Evolutionary conservation across 352 stramenopile genomes (phyloP).

Genomic region (Globisporangium rhizosaccharum): DNA sequence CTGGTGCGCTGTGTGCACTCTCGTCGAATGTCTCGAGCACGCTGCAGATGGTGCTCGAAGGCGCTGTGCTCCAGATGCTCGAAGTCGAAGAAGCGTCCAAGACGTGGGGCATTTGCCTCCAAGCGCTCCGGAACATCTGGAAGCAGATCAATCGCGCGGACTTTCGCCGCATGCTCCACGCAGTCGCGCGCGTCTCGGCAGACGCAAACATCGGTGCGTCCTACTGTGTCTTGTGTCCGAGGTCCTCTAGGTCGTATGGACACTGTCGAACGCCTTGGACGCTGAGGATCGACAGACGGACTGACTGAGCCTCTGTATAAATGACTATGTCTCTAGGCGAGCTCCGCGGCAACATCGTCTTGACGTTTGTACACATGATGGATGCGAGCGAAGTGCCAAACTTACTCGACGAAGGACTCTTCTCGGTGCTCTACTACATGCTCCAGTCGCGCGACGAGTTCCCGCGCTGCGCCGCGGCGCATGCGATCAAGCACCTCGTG

Average conservation of each 20-base stretch:
- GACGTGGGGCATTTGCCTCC: slow-evolving; percentile 77
- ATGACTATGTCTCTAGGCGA: slow-evolving; percentile 32
- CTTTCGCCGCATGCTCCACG: slow-evolving; percentile 83
- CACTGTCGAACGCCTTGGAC: background rate
- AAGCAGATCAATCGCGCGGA: slow-evolving; percentile 84
- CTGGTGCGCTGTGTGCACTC: slow-evolving; percentile 71
- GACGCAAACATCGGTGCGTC: slow-evolving; percentile 52
- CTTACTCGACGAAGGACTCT: slow-evolving; percentile 69
- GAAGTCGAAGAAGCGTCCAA: slow-evolving; percentile 73
- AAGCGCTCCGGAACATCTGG: slow-evolving; percentile 84
- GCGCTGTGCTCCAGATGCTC: slow-evolving; percentile 85
- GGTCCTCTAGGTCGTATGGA: slow-evolving; percentile 4
- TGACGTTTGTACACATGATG: slow-evolving; percentile 90
- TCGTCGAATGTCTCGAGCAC: slow-evolving; percentile 72
- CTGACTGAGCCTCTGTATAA: slow-evolving; percentile 1
- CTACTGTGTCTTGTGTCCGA: background rate
- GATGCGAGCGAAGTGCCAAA: slow-evolving; percentile 62
- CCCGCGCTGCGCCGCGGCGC: slow-evolving; percentile 66
- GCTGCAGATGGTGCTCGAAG: slow-evolving; percentile 85
- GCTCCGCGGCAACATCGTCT: slow-evolving; percentile 77
- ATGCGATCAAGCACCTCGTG: slow-evolving; percentile 85
- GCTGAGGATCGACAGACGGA: too few species aligned
- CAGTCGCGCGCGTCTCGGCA: slow-evolving; percentile 70
- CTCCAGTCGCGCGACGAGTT: slow-evolving; percentile 74
- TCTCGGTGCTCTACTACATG: slow-evolving; percentile 79